phyloP scores from a whole-genome alignment of 1,284 basidiomycete species.

The Phenoliferia sp. region DNA sequence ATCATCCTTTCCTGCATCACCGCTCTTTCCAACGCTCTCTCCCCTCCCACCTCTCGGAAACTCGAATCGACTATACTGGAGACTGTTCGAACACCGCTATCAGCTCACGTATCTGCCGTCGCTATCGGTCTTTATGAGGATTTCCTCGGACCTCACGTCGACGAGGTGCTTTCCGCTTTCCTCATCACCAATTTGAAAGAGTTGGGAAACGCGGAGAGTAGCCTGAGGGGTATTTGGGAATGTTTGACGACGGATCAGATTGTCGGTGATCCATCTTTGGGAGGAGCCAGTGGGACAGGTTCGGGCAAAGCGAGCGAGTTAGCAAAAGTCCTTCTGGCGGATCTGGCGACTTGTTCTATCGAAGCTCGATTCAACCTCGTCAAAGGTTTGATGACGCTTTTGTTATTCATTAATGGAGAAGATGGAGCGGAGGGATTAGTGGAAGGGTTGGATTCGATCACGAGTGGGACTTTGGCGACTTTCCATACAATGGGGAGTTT shows the following conservation, averaged over 20 bases:
- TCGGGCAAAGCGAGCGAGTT: too few relatives aligned
- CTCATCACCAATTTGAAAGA: background rate
- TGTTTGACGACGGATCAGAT: conserved; percentile 11
- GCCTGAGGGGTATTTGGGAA: conserved; percentile 13
- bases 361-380: conserved; percentile 40
- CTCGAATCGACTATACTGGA: conserved; percentile 30
- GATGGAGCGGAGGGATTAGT: conserved; percentile 34
- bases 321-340: conserved; percentile 40
- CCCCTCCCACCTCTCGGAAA: background rate
- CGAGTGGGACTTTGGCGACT: conserved; percentile 33
- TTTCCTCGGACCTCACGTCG: conserved; percentile 36
- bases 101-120: conserved; percentile 25
- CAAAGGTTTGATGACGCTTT: conserved; percentile 40
- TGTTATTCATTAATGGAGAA: conserved; percentile 38
- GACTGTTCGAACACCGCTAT: conserved; percentile 13
- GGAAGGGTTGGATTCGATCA: conserved; percentile 33
- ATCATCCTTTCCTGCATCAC: conserved; percentile 31
- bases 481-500: conserved; percentile 42
- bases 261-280: conserved; percentile 26
- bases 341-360: conserved; percentile 36
- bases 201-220: conserved; percentile 16
- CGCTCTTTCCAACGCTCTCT: conserved; percentile 3
- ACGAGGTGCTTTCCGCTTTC: conserved; percentile 23
- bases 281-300: too few relatives aligned
- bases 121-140: conserved; percentile 35